phyloP scores from a whole-genome alignment of 345 rosid species.

The Murraya koenigii region DNA sequence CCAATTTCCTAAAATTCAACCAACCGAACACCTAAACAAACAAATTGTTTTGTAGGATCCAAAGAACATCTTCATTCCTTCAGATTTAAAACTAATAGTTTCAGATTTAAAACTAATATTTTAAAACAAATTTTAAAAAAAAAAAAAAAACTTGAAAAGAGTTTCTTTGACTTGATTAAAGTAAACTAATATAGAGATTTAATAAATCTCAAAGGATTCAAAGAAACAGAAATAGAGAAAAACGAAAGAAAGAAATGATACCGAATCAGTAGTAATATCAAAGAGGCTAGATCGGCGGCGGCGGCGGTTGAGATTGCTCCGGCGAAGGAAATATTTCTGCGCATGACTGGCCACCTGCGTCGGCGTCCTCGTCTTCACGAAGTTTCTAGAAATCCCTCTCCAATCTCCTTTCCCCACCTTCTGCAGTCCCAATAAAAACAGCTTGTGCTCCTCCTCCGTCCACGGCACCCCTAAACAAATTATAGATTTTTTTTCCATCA shows the following conservation, averaged over 20 bases:
- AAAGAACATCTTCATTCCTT: not conserved
- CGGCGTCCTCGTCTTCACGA: constrained; percentile 83
- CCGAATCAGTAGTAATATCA: constrained; percentile 84
- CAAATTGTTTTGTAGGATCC: not conserved
- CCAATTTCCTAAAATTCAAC: not conserved
- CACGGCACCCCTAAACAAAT: constrained; percentile 71
- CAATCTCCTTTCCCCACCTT: constrained; percentile 93
- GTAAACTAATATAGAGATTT: not conserved
- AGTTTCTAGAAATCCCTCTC: constrained; percentile 89
- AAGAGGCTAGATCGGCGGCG: constrained; percentile 92
- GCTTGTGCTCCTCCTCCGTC: constrained; percentile 96
- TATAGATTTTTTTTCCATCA: not conserved
- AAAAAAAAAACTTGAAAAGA: not conserved
- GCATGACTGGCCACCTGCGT: constrained; percentile 99
- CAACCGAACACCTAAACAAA: not conserved
- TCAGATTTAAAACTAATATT: not conserved
- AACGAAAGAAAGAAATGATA: constrained; percentile 14
- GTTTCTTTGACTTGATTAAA: not conserved
- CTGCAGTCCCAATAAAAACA: constrained; percentile 76
- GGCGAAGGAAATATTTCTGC: constrained; percentile 87
- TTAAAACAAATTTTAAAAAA: not conserved
- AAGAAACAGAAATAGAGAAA: not conserved
- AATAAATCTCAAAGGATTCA: not conserved
- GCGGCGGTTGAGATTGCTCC: constrained; percentile 79
- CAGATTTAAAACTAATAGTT: not conserved